Evolutionary conservation across 345 rosid species (phyloP).

Genomic region (Salix suchowensis): DNA sequence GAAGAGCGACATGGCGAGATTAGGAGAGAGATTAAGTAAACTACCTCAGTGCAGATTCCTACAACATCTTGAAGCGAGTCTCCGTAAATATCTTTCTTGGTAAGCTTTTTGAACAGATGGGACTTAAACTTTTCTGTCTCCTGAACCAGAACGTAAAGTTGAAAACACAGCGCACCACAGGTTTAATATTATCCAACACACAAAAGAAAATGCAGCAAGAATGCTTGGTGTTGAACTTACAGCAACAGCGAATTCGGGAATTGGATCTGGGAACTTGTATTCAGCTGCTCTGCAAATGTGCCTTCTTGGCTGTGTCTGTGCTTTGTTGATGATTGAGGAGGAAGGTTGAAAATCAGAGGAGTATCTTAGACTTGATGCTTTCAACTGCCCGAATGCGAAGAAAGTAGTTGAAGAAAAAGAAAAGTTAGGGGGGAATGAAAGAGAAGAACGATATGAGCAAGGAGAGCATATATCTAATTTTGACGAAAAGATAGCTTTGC

Average conservation of each 20-base stretch:
- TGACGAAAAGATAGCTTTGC: conserved; percentile 28
- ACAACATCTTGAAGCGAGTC: conserved; percentile 65
- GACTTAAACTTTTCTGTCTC: conserved; percentile 76
- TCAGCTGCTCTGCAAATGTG: conserved; percentile 60
- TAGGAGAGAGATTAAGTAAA: neutral
- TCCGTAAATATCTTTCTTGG: conserved; percentile 55
- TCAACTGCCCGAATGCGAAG: neutral
- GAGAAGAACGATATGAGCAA: conserved; percentile 8
- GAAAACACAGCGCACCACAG: neutral
- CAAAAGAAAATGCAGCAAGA: neutral
- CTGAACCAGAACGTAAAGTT: conserved; percentile 26
- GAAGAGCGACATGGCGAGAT: too few relatives aligned
- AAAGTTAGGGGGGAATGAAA: conserved; percentile 17
- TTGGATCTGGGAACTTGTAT: conserved; percentile 81
- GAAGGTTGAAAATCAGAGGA: conserved; percentile 13
- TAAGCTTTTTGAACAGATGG: conserved; percentile 54
- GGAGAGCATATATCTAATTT: conserved; percentile 7
- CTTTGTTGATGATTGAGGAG: conserved; percentile 13
- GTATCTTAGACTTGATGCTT: conserved; percentile 6
- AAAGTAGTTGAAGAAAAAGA: conserved; percentile 18
- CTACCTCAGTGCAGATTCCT: conserved; percentile 78
- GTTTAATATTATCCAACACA: neutral
- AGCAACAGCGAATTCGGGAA: conserved; percentile 79
- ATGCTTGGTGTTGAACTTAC: conserved; percentile 36
- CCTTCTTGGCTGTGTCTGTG: conserved; percentile 5